Evolutionary conservation across 2,329 filamentous ascomycete genomes (phyloP), one percentile per base, ranked within the genome.

Genomic region (Hypoxylon sp.): DNA sequence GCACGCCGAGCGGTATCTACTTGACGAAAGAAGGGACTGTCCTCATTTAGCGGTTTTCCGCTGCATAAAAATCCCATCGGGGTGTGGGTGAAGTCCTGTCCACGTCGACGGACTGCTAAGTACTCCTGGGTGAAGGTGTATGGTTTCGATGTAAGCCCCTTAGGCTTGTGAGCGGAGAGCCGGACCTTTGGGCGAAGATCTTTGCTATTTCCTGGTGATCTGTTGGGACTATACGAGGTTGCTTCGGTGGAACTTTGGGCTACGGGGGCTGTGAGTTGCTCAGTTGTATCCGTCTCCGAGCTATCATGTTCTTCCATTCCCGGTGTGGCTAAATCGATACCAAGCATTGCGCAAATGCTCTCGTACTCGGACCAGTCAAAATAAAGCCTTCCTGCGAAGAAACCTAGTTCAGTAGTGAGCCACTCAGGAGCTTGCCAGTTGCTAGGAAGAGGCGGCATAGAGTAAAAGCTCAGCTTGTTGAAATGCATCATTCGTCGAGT

Each of bases 311-410:
- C 66, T 9, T 70, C 61, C 8, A 68, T n/a, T 40, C 59, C 53
- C 7, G 61, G 33, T 12, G 48, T 38, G 7, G 61, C 64, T 12
- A 61, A 51, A 0, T 71, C 57, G 1, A 78, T 74, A 0, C 76
- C 77, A 2, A 83, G 69, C 14, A 80, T 72, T 0, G 60, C 36
- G 9, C 72, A 72, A 2, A 85, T 65, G 0, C 65, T 42, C 1
- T 55, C 30, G 44, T 82, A 81, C 51, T 89, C 86, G 0, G 76
- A 64, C 70, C 78, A 86, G 0, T 83, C 79, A 61, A 89, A 85
- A 69, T 91, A 91, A 0, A 91, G 77, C 0, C 87, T 79, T 0
- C 89, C 89, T 0, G 86, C 79, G 48, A 90, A 80, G 3, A 91
- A 79, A 0, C 88, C 88, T 0, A 91, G 71, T 68, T 91, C 85